Evolutionary conservation across 257 asterid species (phyloP).

Genomic region (Przewalskia tangutica): DNA sequence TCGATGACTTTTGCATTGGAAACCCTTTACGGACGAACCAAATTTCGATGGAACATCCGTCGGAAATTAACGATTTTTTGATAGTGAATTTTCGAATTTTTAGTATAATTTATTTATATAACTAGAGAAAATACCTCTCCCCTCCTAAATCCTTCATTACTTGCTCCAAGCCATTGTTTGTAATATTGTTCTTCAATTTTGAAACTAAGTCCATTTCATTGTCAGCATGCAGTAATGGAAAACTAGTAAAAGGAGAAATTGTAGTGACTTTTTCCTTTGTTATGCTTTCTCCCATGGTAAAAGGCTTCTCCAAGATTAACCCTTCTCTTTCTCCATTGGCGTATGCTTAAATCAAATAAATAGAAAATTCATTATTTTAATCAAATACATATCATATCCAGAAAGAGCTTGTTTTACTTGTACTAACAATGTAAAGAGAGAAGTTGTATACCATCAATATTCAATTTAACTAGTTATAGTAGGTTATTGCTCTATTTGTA

Average conservation of each 20-base stretch:
- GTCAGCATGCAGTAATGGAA: background rate
- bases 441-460: too few species aligned
- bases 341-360: background rate
- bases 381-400: background rate
- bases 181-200: background rate
- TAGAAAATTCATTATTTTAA: background rate
- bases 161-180: background rate
- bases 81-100: too few species aligned
- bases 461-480: too few species aligned
- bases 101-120: background rate
- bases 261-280: background rate
- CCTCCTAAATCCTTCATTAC: background rate
- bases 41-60: background rate
- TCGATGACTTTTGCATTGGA: too few species aligned
- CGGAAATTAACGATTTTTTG: too few species aligned
- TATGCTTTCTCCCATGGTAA: background rate
- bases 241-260: background rate
- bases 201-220: background rate
- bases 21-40: too few species aligned
- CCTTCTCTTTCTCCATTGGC: constrained; percentile 5
- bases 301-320: background rate
- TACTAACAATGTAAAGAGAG: too few species aligned
- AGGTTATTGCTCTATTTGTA: background rate
- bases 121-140: background rate
- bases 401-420: background rate